Evolutionary conservation across 2,329 filamentous ascomycete genomes (phyloP).

Genomic region (Fusarium sp.): DNA sequence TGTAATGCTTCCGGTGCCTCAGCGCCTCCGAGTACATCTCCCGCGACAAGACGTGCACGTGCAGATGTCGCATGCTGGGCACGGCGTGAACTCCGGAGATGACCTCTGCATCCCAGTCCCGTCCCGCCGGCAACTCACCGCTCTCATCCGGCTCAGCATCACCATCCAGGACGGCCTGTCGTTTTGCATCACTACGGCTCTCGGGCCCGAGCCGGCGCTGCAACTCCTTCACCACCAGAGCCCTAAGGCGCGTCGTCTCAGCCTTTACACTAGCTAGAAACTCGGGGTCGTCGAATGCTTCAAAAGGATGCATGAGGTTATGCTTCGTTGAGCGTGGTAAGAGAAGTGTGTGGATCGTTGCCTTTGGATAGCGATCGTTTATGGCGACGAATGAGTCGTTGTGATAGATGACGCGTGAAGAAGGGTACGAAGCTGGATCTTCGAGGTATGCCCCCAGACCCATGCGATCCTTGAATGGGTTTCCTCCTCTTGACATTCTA

Average conservation of each 20-base stretch:
- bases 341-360: conserved; percentile 84
- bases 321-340: conserved; percentile 73
- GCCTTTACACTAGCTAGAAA: conserved; percentile 71
- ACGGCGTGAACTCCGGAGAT: conserved; percentile 82
- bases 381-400: conserved; percentile 76
- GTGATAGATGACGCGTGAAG: conserved; percentile 69
- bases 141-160: conserved; percentile 47
- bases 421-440: conserved; percentile 67
- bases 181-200: conserved; percentile 68
- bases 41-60: conserved; percentile 84
- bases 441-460: conserved; percentile 72
- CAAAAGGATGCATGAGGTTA: conserved; percentile 74
- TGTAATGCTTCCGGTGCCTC: conserved; percentile 87
- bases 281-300: conserved; percentile 72
- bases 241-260: conserved; percentile 68
- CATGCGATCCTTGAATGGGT: conserved; percentile 60
- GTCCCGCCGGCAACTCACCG: conserved; percentile 67
- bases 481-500: conserved; percentile 34
- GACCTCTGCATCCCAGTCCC: conserved; percentile 81
- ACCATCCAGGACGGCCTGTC: conserved; percentile 72
- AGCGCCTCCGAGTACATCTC: conserved; percentile 78
- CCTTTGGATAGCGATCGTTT: conserved; percentile 85
- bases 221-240: conserved; percentile 76
- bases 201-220: conserved; percentile 69
- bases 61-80: conserved; percentile 91